A percentile compares a stretch with the other conserved stretches of the same genome.
These are phyloP conservation scores for Phytophthora cajani DNA, from an alignment of 352 stramenopile genomes.

Conservation along the genomic window DNA sequence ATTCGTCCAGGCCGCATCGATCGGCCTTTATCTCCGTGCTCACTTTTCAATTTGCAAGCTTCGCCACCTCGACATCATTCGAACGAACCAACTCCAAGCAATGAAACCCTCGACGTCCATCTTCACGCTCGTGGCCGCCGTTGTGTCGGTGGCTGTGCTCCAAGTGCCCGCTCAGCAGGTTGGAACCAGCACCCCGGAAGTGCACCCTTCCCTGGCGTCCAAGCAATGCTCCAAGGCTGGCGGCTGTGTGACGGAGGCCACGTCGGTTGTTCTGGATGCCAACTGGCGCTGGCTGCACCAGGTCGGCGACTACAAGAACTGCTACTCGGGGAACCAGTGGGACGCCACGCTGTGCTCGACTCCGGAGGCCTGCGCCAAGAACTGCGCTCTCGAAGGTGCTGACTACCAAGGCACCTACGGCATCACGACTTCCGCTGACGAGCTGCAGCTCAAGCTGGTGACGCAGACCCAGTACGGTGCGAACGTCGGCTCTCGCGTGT, in stretches of 20 bases:
- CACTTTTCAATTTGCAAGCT: constrained; percentile 39
- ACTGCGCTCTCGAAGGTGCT: constrained; percentile 70
- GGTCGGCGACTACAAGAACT: constrained; percentile 69
- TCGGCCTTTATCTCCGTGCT: background rate
- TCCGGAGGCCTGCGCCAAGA: constrained; percentile 51
- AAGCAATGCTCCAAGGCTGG: constrained; percentile 48
- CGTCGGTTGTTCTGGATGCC: constrained; percentile 71
- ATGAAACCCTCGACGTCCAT: constrained; percentile 30
- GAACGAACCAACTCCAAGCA: constrained; percentile 9
- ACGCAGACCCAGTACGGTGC: constrained; percentile 59
- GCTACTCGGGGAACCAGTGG: constrained; percentile 70
- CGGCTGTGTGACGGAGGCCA: constrained; percentile 52
- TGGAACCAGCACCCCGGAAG: constrained; percentile 52
- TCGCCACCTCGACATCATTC: background rate
- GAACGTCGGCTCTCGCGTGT: constrained; percentile 74
- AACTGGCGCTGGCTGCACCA: constrained; percentile 82
- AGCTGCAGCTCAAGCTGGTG: constrained; percentile 62
- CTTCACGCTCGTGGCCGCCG: constrained; percentile 23
- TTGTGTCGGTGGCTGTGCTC: constrained; percentile 19
- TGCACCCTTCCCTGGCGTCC: constrained; percentile 57
- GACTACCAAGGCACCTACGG: constrained; percentile 75
- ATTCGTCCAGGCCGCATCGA: background rate
- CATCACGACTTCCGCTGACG: constrained; percentile 53
- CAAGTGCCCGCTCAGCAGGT: constrained; percentile 47
- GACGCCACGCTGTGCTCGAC: constrained; percentile 59